Evolutionary conservation across 257 asterid genomes (phyloP), one percentile per base, ranked within the genome.

Genomic region (Solanum dulcamara): DNA sequence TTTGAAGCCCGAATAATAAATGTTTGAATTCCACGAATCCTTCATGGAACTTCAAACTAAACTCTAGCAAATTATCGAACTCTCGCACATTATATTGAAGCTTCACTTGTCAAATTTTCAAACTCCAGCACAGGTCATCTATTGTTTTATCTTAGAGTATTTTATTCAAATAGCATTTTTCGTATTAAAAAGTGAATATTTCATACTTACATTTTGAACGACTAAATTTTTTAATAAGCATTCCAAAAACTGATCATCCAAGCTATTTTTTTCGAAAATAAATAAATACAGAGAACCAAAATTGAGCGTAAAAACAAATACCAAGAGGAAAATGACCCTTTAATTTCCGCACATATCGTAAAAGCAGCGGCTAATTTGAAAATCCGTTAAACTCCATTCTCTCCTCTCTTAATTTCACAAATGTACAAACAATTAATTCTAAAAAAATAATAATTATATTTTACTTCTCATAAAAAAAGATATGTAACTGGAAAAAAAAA

Each of bases 301-400:
- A 59, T 59, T n/a, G 32, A 59, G 67, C 15, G 0, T 59, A n/a
- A 59, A 15, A 55, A 53, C 18, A 53, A n/a, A 20, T 50, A 50
- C 7, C 12, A 53, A 53, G 22, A 53, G 26, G 62, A 53, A 53
- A 53, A 53, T n/a, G 51, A 42, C 57, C n/a, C 2, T 42, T 28
- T 59, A 24, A n/a, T 59, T n/a, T 46, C 62, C 82, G 79, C 9
- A 53, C 68, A 86, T 24, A 84, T 80, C 81, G 74, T 28, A 30
- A 80, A 84, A 84, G 50, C 57, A 33, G 88, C 84, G 88, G 79
- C 53, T 37, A 84, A 86, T 88, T 84, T 85, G 85, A 88, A 90
- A 83, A 35, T 22, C 88, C 20, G 89, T 88, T 90, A 13, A 85
- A 84, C 86, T 44, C 86, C 33, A 81, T 40, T 74, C 53, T 72